A percentile compares a stretch with the other conserved stretches of the same genome.
Evolutionary conservation across 2,329 filamentous ascomycete species (phyloP).

Genomic region (Cercospora sp.): DNA sequence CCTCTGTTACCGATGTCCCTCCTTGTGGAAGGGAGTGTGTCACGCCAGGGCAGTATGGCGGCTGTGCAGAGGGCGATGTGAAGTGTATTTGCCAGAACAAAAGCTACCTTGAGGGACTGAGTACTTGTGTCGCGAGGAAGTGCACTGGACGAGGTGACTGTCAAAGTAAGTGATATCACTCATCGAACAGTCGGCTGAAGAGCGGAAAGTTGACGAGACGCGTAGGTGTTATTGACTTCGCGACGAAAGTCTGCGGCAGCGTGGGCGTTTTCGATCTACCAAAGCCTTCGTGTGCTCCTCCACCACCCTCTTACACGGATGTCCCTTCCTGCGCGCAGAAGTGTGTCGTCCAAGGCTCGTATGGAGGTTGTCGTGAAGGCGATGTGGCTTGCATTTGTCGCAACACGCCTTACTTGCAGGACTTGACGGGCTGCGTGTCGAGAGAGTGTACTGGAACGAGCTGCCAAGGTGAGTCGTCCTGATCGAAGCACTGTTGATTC

Average conservation of each 20-base stretch:
- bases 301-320: neutral
- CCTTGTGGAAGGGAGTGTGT: conserved; percentile 3
- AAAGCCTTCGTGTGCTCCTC: neutral
- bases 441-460: neutral
- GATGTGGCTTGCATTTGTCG: conserved; percentile 11
- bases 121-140: neutral
- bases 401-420: conserved; percentile 2
- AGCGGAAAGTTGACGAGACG: too few species aligned
- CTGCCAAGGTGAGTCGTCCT: neutral
- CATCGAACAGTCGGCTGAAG: too few species aligned
- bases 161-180: neutral
- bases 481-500: neutral
- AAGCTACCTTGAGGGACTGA: neutral
- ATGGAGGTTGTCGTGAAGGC: neutral
- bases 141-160: neutral
- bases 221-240: neutral
- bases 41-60: neutral
- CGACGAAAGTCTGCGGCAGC: neutral
- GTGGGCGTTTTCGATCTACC: neutral
- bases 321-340: neutral
- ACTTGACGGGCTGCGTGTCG: neutral
- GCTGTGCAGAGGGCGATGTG: conserved; percentile 6
- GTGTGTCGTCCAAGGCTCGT: neutral
- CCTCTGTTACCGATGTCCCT: conserved; percentile 6
- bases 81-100: conserved; percentile 4